Base-by-base conservation (phyloP, 306 rosid genomes). In the Rosa lucieae region DNA sequence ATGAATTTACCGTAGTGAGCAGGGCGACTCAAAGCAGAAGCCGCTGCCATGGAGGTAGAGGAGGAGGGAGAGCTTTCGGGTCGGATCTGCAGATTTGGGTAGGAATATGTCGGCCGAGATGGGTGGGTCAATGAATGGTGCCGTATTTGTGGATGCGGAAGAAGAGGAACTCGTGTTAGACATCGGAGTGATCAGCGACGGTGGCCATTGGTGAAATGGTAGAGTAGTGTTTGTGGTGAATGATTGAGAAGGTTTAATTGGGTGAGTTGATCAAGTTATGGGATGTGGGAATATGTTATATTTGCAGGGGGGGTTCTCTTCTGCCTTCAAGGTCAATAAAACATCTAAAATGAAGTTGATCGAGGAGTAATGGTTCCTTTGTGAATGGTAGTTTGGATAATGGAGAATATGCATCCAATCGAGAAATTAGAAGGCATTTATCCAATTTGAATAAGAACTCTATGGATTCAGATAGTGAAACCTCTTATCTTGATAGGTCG, bases 381-480 rank as follows among this genome's bases (percentile, higher is more conserved):
- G 70, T 80, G 51, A 89, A 89, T 69, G 88, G 88, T 55, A 70
- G 88, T 80, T 68, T 88, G 81, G 98, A 91, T 65, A 81, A 83
- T 83, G 86, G 88, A 79, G 97, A 91, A 58, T 85, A 87, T 80
- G 85, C 92, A 48, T 95, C 99, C 72, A 98, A 95, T 84, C 84
- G 93, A 73, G 99, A 92, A 85, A 89, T 95, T 73, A 90, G 92
- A 83, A 89, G 92, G 82, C 89, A 94, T 65, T 84, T 95, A 71
- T 90, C 91, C 71, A 91, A 85, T 84, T 85, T 91, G 92, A 95
- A 93, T 82, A 93, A 87, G 81, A 91, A 83, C 82, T 79, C 89
- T 61, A 74, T 89, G 80, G 96, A 81, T 82, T 96, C 98, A 66
- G 98, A 89, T 74, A 90, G 92, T 85, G 98, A 96, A 79, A 91